Evolutionary conservation across 768 basidiomycete species (phyloP).

Genomic region (Xerocomus potaroensis): DNA sequence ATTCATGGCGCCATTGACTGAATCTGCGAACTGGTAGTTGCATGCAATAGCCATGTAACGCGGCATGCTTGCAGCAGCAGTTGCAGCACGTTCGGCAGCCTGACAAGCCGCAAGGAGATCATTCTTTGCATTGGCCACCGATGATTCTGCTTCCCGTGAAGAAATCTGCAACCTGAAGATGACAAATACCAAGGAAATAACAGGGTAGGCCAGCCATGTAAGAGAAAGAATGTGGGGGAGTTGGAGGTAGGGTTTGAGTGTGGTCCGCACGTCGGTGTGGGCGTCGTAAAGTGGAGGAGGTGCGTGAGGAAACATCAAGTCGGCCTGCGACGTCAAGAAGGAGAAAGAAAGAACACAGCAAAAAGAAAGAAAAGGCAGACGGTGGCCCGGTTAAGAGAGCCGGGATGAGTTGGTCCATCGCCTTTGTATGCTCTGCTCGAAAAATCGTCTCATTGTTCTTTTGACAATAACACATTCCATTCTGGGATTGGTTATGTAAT

Average conservation of each 20-base stretch:
- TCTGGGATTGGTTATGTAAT: conserved; percentile 12
- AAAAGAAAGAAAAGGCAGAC: conserved; percentile 6
- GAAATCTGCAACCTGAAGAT: conserved; percentile 79
- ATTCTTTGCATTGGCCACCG: conserved; percentile 64
- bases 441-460: conserved; percentile 32
- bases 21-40: conserved; percentile 72
- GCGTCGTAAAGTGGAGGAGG: conserved; percentile 56
- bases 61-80: conserved; percentile 79
- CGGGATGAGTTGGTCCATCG: conserved; percentile 4
- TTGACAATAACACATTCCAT: conserved; percentile 29
- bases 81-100: conserved; percentile 81
- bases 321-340: conserved; percentile 35
- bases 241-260: conserved; percentile 77
- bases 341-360: conserved; percentile 9
- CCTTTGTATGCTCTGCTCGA: no score
- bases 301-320: conserved; percentile 31
- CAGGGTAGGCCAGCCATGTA: conserved; percentile 87
- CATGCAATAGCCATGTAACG: conserved; percentile 83
- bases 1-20: conserved; percentile 74
- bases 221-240: conserved; percentile 82
- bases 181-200: conserved; percentile 84
- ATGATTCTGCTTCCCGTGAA: conserved; percentile 60
- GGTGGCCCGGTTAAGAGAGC: conserved; percentile 5
- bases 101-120: conserved; percentile 80
- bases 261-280: conserved; percentile 32